These are phyloP conservation scores for Choanephora cucurbitarum DNA, from an alignment of 371 early-diverging fungal genomes.

Conservation along the genomic window DNA sequence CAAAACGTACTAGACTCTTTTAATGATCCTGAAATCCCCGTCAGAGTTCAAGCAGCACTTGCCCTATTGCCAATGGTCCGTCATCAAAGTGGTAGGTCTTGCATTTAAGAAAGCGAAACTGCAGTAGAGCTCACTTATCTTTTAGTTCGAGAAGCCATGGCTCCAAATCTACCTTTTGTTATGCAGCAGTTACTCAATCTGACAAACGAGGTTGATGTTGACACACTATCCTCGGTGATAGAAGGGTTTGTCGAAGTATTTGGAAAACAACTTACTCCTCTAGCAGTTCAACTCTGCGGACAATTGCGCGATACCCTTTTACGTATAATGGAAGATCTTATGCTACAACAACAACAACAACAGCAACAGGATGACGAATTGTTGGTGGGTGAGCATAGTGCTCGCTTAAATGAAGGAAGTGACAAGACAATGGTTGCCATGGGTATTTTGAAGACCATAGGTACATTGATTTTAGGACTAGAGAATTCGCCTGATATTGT, in stretches of 20 bases:
- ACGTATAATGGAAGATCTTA: constrained; percentile 76
- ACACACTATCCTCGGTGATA: constrained; percentile 83
- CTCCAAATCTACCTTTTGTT: constrained; percentile 75
- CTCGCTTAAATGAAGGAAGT: constrained; percentile 56
- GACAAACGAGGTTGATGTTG: constrained; percentile 89
- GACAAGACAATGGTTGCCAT: constrained; percentile 90
- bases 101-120: neutral
- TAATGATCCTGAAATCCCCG: constrained; percentile 80
- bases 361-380: constrained; percentile 37
- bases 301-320: constrained; percentile 84
- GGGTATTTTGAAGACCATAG: constrained; percentile 90
- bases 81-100: constrained; percentile 61
- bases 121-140: neutral
- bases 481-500: constrained; percentile 67
- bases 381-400: constrained; percentile 30
- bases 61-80: constrained; percentile 78
- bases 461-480: constrained; percentile 74
- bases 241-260: constrained; percentile 89
- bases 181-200: constrained; percentile 83
- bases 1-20: constrained; percentile 67
- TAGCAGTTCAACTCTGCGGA: constrained; percentile 82
- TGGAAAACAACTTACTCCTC: constrained; percentile 85
- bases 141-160: constrained; percentile 68
- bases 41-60: constrained; percentile 81
- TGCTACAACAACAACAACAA: constrained; percentile 30